Percentiles rank a stretch among this genome's conserved stretches.
These are phyloP conservation scores for Vanrija humicola DNA, from an alignment of 1,284 basidiomycete genomes.

Conservation along the genomic window DNA sequence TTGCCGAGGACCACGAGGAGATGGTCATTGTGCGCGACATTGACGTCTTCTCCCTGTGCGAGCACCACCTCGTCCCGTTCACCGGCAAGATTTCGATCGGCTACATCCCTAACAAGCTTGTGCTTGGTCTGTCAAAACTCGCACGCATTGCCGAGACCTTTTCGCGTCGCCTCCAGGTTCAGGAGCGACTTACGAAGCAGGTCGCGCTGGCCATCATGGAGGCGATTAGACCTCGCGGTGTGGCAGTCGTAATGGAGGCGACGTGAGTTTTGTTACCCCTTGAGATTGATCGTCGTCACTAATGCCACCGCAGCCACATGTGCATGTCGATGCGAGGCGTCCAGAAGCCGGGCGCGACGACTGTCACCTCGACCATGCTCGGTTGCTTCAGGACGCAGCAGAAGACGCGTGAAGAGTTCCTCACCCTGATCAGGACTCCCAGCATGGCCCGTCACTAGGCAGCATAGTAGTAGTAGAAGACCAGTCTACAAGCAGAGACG, in stretches of 20 bases:
- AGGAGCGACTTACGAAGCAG: conserved; percentile 96
- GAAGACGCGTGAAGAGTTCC: conserved; percentile 87
- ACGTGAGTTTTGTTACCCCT: conserved; percentile 59
- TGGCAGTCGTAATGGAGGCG: conserved; percentile 99
- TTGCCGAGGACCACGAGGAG: conserved; percentile 98
- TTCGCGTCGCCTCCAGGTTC: conserved; percentile 90
- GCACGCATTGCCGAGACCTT: conserved; percentile 98
- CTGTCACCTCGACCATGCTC: conserved; percentile 98
- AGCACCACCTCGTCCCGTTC: conserved; percentile 98
- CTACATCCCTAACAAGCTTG: conserved; percentile 94
- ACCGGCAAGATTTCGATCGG: conserved; percentile 86
- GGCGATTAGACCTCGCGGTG: conserved; percentile 92
- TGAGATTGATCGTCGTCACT: neutral
- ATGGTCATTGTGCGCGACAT: conserved; percentile 99
- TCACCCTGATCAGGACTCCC: conserved; percentile 38
- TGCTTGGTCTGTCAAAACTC: conserved; percentile 94
- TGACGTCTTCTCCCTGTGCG: conserved; percentile 93
- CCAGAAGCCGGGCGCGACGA: conserved; percentile 94
- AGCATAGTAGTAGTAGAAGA: neutral
- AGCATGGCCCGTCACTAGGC: conserved; percentile 33
- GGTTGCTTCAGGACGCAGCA: conserved; percentile 95
- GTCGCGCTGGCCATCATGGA: conserved; percentile 96
- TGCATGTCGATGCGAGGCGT: conserved; percentile 99
- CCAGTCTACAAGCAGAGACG: neutral
- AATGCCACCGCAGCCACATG: conserved; percentile 65